Evolutionary conservation across 2,329 filamentous ascomycete genomes (phyloP), one percentile per base, ranked within the genome.

Genomic region (Hymenoscyphus infarciens): DNA sequence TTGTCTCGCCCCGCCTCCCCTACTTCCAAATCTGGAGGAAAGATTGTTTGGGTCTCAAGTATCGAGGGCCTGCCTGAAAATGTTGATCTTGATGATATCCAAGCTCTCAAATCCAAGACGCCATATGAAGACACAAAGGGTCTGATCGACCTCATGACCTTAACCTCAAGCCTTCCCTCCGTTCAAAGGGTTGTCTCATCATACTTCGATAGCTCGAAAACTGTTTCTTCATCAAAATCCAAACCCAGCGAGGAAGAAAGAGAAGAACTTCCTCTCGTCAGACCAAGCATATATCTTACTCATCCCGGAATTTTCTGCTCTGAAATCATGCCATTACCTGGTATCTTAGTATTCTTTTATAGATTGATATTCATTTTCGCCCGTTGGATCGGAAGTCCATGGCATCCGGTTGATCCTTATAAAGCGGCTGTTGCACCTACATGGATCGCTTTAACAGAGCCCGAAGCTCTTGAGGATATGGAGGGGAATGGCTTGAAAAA

Each of bases 221-320:
- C 69, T 35, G 55, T 63, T 3, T 64, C 65, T 57, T 66, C 19
- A 59, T 71, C 62, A 61, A 68, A 64, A 68, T 65, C 56, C 59
- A 63, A 35, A 70, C 63, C 61, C 59, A 59, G 54, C 15, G 25
- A 27, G 62, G 71, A 15, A 49, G 66, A 29, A 13, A 19, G 13
- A 13, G 60, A 56, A 25, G 55, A 53, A 33, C 22, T 57, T 10
- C 60, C 60, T 2, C 54, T 71, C 5, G 67, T 75, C n/a, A 76
- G 72, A 27, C 89, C 91, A 0, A 83, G 81, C 61, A 86, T 91
- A 71, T 96, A 95, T 77, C 74, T 96, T 64, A 82, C 87, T 0
- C 95, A 99, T 74, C 95, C 95, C 0, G 95, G 95, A 66, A 84
- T 99, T 65, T 90, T 93, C 67, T 88, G 85, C 60, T 97, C 93